phyloP scores from a whole-genome alignment of 306 rosid species.

The Quercus bicolor region DNA sequence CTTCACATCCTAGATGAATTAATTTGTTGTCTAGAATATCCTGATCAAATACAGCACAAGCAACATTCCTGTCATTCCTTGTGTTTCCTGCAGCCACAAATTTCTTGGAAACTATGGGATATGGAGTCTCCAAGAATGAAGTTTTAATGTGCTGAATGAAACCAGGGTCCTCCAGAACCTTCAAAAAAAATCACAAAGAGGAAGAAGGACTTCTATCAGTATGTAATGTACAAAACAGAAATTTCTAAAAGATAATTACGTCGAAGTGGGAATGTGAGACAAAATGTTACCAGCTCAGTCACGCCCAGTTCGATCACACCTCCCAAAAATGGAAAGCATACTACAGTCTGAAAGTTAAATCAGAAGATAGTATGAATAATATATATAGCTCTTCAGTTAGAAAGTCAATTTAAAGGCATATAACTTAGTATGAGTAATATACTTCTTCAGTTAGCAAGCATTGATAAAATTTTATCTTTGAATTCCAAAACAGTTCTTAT shows the following conservation, averaged over 20 bases:
- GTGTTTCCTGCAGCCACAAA: slow-evolving; percentile 24
- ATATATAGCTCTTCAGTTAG: neutral
- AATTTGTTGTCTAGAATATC: slow-evolving; percentile 34
- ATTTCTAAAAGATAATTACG: slow-evolving; percentile 3
- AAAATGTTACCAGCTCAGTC: slow-evolving; percentile 47
- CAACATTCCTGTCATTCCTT: slow-evolving; percentile 28
- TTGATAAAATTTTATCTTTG: neutral
- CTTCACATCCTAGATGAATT: slow-evolving; percentile 30
- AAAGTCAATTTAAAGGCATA: neutral
- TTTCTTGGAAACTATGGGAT: slow-evolving; percentile 25
- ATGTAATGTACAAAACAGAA: neutral
- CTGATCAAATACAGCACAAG: slow-evolving; percentile 30
- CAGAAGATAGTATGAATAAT: slow-evolving; percentile 15
- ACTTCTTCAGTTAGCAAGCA: neutral
- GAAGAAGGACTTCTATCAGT: slow-evolving; percentile 4
- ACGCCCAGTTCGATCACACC: slow-evolving; percentile 81
- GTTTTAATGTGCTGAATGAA: slow-evolving; percentile 52
- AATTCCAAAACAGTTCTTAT: neutral
- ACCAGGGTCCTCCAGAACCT: slow-evolving; percentile 68
- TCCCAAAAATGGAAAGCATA: slow-evolving; percentile 74
- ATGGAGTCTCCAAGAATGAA: slow-evolving; percentile 49
- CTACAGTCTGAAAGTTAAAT: slow-evolving; percentile 59
- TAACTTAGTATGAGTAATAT: slow-evolving; percentile 1
- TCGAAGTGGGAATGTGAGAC: neutral
- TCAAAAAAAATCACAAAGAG: slow-evolving; percentile 10